Base-by-base conservation (phyloP, 1,284 basidiomycete species). In the Irpex sp. region DNA sequence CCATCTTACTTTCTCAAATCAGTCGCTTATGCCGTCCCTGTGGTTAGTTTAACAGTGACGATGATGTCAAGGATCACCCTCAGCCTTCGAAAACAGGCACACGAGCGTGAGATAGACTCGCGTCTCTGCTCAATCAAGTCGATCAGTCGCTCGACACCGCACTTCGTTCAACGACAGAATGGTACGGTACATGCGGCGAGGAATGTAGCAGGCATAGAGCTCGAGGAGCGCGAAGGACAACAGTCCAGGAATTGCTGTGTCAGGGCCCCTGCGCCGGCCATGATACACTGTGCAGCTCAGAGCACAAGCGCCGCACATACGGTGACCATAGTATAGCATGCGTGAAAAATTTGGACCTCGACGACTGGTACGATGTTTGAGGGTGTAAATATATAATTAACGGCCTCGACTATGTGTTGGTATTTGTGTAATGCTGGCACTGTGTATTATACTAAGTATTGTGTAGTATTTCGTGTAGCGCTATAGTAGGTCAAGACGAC, bases 31-130 rank as follows among this genome's bases (percentile, higher is more conserved):
- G 15, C 8, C 40, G 11, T 6, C 40, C 3, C 15, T 44, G 40
- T 44, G 8, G 21, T 5, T 52, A 66, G 66, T 2, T 59, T 67
- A 31, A 67, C 66, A 21, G 66, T 67, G 8, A 61, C 64, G 8
- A 67, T 67, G 66, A 67, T 67, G 64, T 67, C 66, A 36, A 64
- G 66, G 47, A 67, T 67, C 57, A 67, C 66, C 6, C 60, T 67
- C 11, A 64, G 65, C 52, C 62, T 67, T 15, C 63, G 63, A 38
- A 65, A 65, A 38, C 66, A 65, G 52, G 66, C 65, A 26, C 58
- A 36, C 17, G n/a, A 47, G 13, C 61, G 56, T 7, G 34, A 61
- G 40, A 11, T 34, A 34, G 63, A 64, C 54, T 19, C 59, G 5
- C 13, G 37, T 3, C 56, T 55, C 15, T 44, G 40, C 40, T 44